Evolutionary conservation across 345 rosid species (phyloP).

Genomic region (Salix dunnii): DNA sequence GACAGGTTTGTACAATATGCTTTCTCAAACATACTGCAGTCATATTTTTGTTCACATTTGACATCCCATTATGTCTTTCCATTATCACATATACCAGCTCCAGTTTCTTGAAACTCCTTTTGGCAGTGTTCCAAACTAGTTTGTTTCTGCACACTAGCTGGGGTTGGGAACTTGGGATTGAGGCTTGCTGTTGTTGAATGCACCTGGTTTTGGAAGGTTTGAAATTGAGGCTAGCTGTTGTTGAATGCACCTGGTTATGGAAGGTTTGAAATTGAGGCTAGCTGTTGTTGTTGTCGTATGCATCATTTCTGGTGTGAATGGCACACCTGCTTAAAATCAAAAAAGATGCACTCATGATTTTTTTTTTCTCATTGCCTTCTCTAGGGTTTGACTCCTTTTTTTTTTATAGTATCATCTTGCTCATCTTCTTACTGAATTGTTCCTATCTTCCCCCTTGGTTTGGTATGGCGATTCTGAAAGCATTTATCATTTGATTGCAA

Average conservation of each 20-base stretch:
- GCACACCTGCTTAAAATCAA: not conserved
- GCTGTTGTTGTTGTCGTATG: not conserved
- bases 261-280: not conserved
- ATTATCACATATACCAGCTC: not conserved
- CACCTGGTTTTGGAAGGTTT: not conserved
- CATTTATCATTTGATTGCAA: not conserved
- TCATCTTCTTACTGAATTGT: not conserved
- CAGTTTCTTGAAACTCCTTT: not conserved
- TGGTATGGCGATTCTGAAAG: too few species aligned
- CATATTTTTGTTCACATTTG: not conserved
- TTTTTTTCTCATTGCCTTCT: not conserved
- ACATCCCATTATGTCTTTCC: not conserved
- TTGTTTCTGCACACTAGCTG: not conserved
- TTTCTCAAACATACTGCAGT: not conserved
- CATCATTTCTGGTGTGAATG: not conserved
- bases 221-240: not conserved
- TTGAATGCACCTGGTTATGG: not conserved
- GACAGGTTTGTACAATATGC: constrained; percentile 57
- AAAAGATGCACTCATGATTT: not conserved
- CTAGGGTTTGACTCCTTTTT: not conserved
- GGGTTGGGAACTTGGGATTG: not conserved
- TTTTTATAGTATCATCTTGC: not conserved
- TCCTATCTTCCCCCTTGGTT: not conserved
- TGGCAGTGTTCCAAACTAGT: not conserved
- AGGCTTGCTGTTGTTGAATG: not conserved